Conservation (phyloP, 2,329 filamentous ascomycete genomes). For the Coniella vitis region DNA sequence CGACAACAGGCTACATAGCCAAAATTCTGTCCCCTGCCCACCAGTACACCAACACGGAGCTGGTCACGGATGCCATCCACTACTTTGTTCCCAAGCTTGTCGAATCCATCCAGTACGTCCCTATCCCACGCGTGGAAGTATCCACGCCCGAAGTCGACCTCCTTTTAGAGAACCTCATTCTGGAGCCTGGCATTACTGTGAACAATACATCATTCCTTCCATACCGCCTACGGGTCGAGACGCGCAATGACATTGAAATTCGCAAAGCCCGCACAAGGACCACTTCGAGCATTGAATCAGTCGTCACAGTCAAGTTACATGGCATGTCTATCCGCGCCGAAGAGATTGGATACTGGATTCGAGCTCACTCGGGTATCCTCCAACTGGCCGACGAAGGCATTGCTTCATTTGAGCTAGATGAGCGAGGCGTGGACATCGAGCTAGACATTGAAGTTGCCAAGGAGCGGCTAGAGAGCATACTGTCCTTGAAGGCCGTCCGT, state of each 20-base stretch:
- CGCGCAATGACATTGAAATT: slow-evolving; percentile 80
- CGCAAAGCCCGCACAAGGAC: slow-evolving; percentile 69
- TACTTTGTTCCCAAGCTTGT: slow-evolving; percentile 75
- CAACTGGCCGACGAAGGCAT: slow-evolving; percentile 77
- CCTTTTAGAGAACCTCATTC: slow-evolving; percentile 80
- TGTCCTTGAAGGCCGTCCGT: slow-evolving; percentile 67
- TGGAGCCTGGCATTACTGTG: slow-evolving; percentile 79
- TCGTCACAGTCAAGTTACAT: slow-evolving; percentile 71
- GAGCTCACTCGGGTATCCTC: slow-evolving; percentile 68
- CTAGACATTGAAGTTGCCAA: slow-evolving; percentile 78
- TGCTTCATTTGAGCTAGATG: slow-evolving; percentile 77
- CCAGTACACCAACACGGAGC: slow-evolving; percentile 58
- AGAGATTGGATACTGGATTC: slow-evolving; percentile 85
- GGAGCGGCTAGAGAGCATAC: slow-evolving; percentile 71
- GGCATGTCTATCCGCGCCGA: slow-evolving; percentile 79
- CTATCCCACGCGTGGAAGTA: slow-evolving; percentile 84
- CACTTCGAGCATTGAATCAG: slow-evolving; percentile 57
- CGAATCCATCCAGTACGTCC: slow-evolving; percentile 74
- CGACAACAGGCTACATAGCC: slow-evolving; percentile 61
- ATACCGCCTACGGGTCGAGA: slow-evolving; percentile 72
- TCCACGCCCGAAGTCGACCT: slow-evolving; percentile 78
- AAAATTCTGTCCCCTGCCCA: slow-evolving; percentile 62
- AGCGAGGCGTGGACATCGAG: slow-evolving; percentile 79
- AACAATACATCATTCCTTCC: slow-evolving; percentile 87
- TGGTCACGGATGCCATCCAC: slow-evolving; percentile 69